These are phyloP conservation scores for Closterium sp. DNA, from an alignment of 139 green algal species.

Conservation along the genomic window DNA sequence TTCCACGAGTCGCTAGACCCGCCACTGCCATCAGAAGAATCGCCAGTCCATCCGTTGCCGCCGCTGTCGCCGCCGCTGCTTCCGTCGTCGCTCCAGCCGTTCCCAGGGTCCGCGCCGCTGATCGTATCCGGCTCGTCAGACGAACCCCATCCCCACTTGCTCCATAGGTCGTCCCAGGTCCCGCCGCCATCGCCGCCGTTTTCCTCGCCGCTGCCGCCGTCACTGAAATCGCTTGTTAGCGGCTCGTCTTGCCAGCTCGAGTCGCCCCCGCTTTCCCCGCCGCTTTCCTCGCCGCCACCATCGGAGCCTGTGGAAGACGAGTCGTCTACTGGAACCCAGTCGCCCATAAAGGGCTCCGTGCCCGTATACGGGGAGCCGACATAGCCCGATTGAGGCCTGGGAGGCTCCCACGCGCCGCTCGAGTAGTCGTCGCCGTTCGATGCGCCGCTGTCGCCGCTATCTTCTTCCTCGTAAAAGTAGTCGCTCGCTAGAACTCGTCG, in stretches of 20 bases:
- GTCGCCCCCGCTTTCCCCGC: not conserved
- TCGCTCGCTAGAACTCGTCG: not conserved
- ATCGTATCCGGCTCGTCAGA: not conserved
- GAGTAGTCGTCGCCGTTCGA: not conserved
- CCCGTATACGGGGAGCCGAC: too few species aligned
- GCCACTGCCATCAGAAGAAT: not conserved
- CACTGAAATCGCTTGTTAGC: not conserved
- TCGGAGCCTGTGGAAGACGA: too few species aligned
- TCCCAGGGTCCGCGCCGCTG: not conserved
- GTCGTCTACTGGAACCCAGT: too few species aligned
- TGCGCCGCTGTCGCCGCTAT: not conserved
- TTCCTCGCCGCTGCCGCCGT: not conserved
- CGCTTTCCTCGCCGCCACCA: too few species aligned
- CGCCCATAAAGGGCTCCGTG: too few species aligned
- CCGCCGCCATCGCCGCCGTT: not conserved
- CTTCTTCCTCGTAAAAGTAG: not conserved
- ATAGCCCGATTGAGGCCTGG: not conserved
- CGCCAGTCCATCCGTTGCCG: not conserved
- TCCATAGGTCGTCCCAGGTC: not conserved
- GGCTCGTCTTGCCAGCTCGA: not conserved
- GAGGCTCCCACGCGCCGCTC: not conserved
- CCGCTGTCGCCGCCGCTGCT: not conserved
- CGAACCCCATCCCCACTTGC: not conserved
- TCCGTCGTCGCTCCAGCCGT: not conserved
- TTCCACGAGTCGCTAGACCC: not conserved